These are phyloP conservation scores for Phoenix dactylifera DNA, from an alignment of 176 grass and related monocot genomes.

Conservation along the genomic window DNA sequence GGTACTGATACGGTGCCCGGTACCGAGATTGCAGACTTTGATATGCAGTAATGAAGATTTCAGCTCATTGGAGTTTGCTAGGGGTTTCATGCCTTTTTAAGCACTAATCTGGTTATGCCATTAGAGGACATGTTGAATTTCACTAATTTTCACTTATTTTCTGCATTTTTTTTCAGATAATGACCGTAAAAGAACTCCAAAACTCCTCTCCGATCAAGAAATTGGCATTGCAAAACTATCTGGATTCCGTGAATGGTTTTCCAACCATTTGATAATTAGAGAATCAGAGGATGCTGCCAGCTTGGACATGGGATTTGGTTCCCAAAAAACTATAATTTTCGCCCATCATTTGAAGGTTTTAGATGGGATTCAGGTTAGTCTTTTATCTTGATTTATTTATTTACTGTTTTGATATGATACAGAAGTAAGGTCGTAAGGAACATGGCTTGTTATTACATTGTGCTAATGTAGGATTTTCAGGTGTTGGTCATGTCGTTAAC, in stretches of 20 bases:
- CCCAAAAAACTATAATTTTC: constrained; percentile 92
- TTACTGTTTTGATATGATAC: background rate
- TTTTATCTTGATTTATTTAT: constrained; percentile 5
- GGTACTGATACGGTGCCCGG: no score
- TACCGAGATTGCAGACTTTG: no score
- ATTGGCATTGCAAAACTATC: constrained; percentile 90
- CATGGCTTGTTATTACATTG: no score
- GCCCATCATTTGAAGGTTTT: constrained; percentile 95
- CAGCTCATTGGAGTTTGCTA: no score
- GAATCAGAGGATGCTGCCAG: constrained; percentile 31
- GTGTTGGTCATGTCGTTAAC: no score
- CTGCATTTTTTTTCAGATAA: constrained; percentile 22
- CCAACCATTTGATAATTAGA: constrained; percentile 50
- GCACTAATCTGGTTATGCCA: no score
- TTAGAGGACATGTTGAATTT: no score
- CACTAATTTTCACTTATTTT: constrained; percentile 3
- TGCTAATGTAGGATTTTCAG: no score
- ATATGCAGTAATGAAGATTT: no score
- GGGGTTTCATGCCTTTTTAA: no score
- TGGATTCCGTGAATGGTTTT: constrained; percentile 89
- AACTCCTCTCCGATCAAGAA: constrained; percentile 56
- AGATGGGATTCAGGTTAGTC: constrained; percentile 88
- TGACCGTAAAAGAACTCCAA: constrained; percentile 55
- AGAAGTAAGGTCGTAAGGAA: no score
- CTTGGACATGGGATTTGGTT: constrained; percentile 35